These are phyloP conservation scores for Termitomyces sp. DNA, from an alignment of 1,284 basidiomycete species.

Conservation along the genomic window DNA sequence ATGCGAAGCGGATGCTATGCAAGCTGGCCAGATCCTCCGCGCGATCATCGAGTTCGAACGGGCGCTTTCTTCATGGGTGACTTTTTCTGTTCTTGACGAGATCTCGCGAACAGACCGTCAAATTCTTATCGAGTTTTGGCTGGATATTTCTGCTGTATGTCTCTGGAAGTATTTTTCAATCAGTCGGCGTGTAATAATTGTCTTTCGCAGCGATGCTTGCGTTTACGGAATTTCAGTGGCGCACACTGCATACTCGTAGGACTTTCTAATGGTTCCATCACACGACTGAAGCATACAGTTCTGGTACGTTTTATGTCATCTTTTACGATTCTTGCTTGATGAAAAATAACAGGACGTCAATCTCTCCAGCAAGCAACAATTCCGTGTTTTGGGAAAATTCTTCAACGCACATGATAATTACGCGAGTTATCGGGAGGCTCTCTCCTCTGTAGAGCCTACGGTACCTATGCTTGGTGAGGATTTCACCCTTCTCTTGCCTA, in stretches of 20 bases:
- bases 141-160: slow-evolving; percentile 36
- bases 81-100: slow-evolving; percentile 30
- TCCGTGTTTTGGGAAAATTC: slow-evolving; percentile 21
- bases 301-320: slow-evolving; percentile 19
- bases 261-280: slow-evolving; percentile 27
- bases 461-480: slow-evolving; percentile 25
- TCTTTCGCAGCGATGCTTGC: slow-evolving; percentile 34
- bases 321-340: background rate
- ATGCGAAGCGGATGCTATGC: slow-evolving; percentile 14
- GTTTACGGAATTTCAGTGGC: slow-evolving; percentile 38
- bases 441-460: slow-evolving; percentile 30
- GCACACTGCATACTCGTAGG: slow-evolving; percentile 35
- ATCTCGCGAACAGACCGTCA: slow-evolving; percentile 20
- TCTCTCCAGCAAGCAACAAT: slow-evolving; percentile 22
- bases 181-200: background rate
- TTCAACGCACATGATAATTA: slow-evolving; percentile 25
- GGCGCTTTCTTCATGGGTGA: slow-evolving; percentile 34
- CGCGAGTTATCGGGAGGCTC: slow-evolving; percentile 29
- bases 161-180: background rate
- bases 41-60: slow-evolving; percentile 33
- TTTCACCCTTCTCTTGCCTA: background rate
- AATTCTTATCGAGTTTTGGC: slow-evolving; percentile 34
- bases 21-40: slow-evolving; percentile 21
- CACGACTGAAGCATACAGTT: slow-evolving; percentile 28
- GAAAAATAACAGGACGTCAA: slow-evolving; percentile 19